Base-by-base conservation (phyloP, 148 eudicot species). In the Amaranthus hypochondriacus region DNA sequence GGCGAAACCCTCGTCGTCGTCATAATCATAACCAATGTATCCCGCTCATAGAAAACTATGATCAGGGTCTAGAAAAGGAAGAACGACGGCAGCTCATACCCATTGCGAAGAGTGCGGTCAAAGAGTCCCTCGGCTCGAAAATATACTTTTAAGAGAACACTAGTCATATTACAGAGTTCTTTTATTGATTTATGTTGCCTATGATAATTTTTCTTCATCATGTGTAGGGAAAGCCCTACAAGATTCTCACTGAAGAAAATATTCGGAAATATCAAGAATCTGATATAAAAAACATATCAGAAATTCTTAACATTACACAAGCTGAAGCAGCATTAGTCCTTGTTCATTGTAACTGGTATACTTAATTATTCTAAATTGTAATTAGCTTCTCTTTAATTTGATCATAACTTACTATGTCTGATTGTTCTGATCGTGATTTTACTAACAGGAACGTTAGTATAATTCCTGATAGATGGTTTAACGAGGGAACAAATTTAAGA, bases 321-420 rank as follows among this genome's bases (percentile, higher is more conserved):
- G 66, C 48, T 44, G 66, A 69, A 48, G 73, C 78, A 62, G 9
- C 52, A 0, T 13, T 54, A 10, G 74, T 79, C 48, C 64, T 79
- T 10, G 52, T 74, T n/a, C 58, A 74, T 15, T 74, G 18, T 46
- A 15, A 64, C 2, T 74, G 82, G 82, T 79, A 62, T 28, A 28
- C 39, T 28, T 0, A n/a, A 28, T 28, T 28, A 28, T 28, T 28
- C 39, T 28, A 28, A 28, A 28, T 28, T 28, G 39, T 18, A 28
- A 28, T 28, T 28, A 28, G 39, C 39, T 28, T 28, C 39, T 28
- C 39, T 28, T 28, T 28, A 28, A 28, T 28, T 28, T 28, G 39
- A 28, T 28, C 1, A 0, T 28, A 28, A 28, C 2, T 28, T 18
- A 18, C 15, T 59, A 6, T 59, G 3, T 18, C 6, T 59, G 44